phyloP scores from a whole-genome alignment of 2,329 filamentous ascomycete genomes.

The Periconia sp. region DNA sequence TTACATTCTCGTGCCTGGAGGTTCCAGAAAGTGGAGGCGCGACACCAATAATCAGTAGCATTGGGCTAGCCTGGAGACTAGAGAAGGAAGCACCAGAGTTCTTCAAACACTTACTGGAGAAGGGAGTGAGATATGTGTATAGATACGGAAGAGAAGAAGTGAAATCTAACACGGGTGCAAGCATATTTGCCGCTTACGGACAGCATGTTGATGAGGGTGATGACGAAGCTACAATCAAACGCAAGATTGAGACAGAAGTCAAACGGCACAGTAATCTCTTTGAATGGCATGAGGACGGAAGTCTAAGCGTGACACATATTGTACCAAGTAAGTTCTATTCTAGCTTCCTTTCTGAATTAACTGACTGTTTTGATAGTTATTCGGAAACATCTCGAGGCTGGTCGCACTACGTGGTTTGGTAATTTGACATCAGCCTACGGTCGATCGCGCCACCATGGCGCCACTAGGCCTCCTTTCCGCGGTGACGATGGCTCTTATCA shows the following conservation, averaged over 20 bases:
- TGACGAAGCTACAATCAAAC: conserved; percentile 10
- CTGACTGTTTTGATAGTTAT: conserved; percentile 7
- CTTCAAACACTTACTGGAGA: conserved; percentile 28
- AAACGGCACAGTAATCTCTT: conserved; percentile 16
- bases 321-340: conserved; percentile 10
- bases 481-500: conserved; percentile 18
- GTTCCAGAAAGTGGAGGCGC: conserved; percentile 33
- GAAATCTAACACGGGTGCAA: conserved; percentile 10
- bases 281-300: conserved; percentile 18
- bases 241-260: conserved; percentile 16
- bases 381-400: conserved; percentile 14
- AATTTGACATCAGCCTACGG: conserved; percentile 18
- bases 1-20: conserved; percentile 34
- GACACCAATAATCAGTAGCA: conserved; percentile 42
- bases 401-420: conserved; percentile 13
- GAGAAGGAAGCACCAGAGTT: conserved; percentile 36
- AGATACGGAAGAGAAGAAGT: conserved; percentile 14
- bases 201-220: conserved; percentile 11
- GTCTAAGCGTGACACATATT: conserved; percentile 19
- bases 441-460: conserved; percentile 14
- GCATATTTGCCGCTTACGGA: conserved; percentile 14
- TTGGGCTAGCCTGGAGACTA: conserved; percentile 34
- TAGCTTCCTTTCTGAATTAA: neutral
- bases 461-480: conserved; percentile 14
- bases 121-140: conserved; percentile 37